Evolutionary conservation across 73 alveolate species (phyloP).

Genomic region (Paramecium sonneborni): DNA sequence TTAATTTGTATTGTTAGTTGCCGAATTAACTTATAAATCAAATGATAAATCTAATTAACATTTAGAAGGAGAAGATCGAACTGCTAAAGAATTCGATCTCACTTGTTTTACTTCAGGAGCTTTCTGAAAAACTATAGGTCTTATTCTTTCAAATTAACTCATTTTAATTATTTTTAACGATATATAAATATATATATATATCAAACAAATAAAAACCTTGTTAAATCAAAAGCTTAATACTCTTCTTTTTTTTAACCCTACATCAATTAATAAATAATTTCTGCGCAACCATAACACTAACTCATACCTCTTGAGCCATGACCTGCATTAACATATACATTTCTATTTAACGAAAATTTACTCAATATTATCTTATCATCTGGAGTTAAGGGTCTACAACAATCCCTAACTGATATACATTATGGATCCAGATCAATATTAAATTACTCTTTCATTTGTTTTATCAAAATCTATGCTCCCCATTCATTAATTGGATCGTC

Average conservation of each 20-base stretch:
- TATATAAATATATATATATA: neutral
- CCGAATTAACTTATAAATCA: neutral
- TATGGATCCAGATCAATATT: neutral
- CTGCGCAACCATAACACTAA: slow-evolving; percentile 1
- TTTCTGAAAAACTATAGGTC: slow-evolving; percentile 27
- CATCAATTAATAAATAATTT: neutral
- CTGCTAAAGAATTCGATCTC: slow-evolving; percentile 44
- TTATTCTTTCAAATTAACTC: slow-evolving; percentile 20
- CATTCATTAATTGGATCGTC: neutral
- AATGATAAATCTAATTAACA: neutral
- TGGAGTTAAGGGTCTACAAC: slow-evolving; percentile 37
- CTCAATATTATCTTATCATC: neutral
- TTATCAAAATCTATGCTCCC: neutral
- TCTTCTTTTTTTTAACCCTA: neutral
- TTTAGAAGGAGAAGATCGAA: slow-evolving; percentile 43
- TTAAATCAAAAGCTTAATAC: neutral
- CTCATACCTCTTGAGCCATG: slow-evolving; percentile 53
- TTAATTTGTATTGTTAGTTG: neutral
- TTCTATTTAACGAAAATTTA: neutral
- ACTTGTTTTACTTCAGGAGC: slow-evolving; percentile 40
- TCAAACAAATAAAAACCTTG: slow-evolving; percentile 10
- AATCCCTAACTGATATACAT: neutral
- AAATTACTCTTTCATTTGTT: neutral
- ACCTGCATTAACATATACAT: neutral
- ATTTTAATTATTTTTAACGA: slow-evolving; percentile 1